phyloP scores from a whole-genome alignment of 805 yeast genomes.

The Torulaspora microellipsoides region DNA sequence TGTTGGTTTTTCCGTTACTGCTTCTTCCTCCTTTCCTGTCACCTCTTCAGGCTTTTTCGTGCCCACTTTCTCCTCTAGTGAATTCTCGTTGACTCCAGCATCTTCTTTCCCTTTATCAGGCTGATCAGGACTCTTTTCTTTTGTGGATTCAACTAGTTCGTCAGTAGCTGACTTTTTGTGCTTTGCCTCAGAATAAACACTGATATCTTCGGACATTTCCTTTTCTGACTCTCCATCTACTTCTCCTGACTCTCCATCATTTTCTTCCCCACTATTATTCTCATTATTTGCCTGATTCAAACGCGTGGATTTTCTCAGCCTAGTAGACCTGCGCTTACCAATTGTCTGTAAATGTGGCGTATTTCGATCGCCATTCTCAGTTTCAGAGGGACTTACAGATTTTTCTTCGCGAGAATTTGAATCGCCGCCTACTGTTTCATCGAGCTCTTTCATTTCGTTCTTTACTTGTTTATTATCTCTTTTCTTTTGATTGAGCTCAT shows the following conservation, averaged over 20 bases:
- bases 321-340: too few species aligned
- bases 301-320: neutral
- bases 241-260: slow-evolving; percentile 8
- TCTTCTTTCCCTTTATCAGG: neutral
- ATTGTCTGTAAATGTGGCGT: too few species aligned
- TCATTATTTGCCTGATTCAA: neutral
- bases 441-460: slow-evolving; percentile 5
- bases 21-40: slow-evolving; percentile 1
- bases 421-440: slow-evolving; percentile 1
- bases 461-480: slow-evolving; percentile 1
- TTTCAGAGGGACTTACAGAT: neutral
- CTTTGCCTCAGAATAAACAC: too few species aligned
- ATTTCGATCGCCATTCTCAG: neutral
- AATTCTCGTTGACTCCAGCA: neutral
- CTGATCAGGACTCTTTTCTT: too few species aligned
- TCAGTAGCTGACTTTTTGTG: too few species aligned
- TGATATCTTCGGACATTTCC: neutral
- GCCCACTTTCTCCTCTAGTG: neutral
- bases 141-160: too few species aligned
- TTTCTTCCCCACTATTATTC: slow-evolving; percentile 3
- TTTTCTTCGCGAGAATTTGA: neutral
- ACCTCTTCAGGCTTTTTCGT: neutral
- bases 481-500: slow-evolving; percentile 1
- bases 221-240: neutral
- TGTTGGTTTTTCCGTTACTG: neutral